phyloP scores from a whole-genome alignment of 192 early-diverging fungal genomes.

The Radiomyces spectabilis region DNA sequence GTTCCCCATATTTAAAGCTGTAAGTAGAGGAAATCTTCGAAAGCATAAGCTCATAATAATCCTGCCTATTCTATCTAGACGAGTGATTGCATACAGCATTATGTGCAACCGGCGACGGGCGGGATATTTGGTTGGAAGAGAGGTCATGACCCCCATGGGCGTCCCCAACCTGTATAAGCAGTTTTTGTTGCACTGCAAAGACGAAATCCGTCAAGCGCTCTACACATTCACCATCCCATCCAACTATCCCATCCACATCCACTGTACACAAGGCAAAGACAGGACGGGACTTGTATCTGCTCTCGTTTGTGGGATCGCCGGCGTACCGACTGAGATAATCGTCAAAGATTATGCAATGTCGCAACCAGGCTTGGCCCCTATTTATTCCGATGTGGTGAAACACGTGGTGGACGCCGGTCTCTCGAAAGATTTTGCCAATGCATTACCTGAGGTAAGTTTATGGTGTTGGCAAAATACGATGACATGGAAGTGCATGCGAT shows the following conservation, averaged over 20 bases:
- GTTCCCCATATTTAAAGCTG: slow-evolving; percentile 7
- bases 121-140: not conserved
- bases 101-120: slow-evolving; percentile 1
- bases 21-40: not conserved
- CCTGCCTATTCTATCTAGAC: not conserved
- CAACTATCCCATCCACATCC: slow-evolving; percentile 54
- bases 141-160: slow-evolving; percentile 31
- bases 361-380: slow-evolving; percentile 30
- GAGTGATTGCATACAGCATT: slow-evolving; percentile 5
- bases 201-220: slow-evolving; percentile 39
- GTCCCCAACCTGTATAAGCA: slow-evolving; percentile 42
- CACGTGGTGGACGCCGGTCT: slow-evolving; percentile 47
- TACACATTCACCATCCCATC: slow-evolving; percentile 41
- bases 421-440: slow-evolving; percentile 40
- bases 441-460: slow-evolving; percentile 42
- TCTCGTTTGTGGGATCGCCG: slow-evolving; percentile 42
- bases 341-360: slow-evolving; percentile 50
- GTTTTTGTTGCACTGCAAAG: slow-evolving; percentile 38
- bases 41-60: not conserved
- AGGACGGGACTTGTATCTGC: slow-evolving; percentile 55
- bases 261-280: slow-evolving; percentile 64
- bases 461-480: slow-evolving; percentile 22
- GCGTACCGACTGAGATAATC: slow-evolving; percentile 44
- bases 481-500: no score
- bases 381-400: slow-evolving; percentile 35